Evolutionary conservation across 2,329 filamentous ascomycete species (phyloP).

Genomic region (Cladosporium velox): DNA sequence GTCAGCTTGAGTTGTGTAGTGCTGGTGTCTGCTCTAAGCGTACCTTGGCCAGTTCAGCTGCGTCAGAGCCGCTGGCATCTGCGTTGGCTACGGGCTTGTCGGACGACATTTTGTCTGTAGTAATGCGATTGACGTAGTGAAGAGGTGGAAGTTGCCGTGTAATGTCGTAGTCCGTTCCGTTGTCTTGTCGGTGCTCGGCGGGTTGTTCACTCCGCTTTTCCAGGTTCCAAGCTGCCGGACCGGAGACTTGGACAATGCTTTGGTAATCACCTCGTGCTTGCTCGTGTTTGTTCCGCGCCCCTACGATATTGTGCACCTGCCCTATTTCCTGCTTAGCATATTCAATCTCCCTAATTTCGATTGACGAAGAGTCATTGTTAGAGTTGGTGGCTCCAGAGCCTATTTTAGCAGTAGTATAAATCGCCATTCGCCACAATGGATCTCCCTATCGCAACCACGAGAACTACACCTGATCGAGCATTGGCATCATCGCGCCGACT

Average conservation of each 20-base stretch:
- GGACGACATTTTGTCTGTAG: constrained; percentile 13
- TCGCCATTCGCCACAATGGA: constrained; percentile 7
- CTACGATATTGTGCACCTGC: background rate
- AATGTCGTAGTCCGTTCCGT: background rate
- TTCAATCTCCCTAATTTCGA: background rate
- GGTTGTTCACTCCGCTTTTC: constrained; percentile 11
- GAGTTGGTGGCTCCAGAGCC: background rate
- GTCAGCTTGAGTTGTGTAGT: constrained; percentile 1
- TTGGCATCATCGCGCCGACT: constrained; percentile 9
- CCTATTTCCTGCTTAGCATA: constrained; percentile 1
- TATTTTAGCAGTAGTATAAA: background rate
- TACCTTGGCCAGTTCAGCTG: constrained; percentile 23
- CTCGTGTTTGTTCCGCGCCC: background rate
- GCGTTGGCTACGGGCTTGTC: constrained; percentile 19
- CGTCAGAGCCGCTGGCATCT: constrained; percentile 16
- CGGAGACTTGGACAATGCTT: constrained; percentile 8
- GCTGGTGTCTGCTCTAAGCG: background rate
- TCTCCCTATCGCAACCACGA: constrained; percentile 3
- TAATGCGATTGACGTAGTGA: background rate
- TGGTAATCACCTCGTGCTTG: constrained; percentile 9
- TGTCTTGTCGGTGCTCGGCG: constrained; percentile 8
- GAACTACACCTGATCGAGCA: constrained; percentile 9
- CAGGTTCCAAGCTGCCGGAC: background rate
- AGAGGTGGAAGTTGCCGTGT: background rate
- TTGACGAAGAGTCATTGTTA: background rate